A percentile compares a stretch with the other conserved stretches of the same genome.
phyloP scores from a whole-genome alignment of 164 flowering plant species.

The Annona squamosa region DNA sequence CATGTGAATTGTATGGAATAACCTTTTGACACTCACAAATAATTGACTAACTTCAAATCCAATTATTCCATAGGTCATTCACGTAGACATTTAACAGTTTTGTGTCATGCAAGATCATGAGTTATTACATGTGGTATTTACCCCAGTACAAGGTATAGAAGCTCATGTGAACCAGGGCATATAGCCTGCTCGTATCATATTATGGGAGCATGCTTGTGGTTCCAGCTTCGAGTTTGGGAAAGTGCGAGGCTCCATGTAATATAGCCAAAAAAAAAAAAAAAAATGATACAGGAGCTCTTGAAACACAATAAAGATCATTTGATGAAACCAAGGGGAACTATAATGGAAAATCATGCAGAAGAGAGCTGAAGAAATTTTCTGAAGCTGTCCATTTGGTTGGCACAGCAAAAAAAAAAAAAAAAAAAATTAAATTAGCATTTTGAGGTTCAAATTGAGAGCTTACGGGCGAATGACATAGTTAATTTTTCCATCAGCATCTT shows the following conservation, averaged over 20 bases:
- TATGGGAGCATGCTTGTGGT: no score
- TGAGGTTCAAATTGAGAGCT: slow-evolving; percentile 25
- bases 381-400: neutral
- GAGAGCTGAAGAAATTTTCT: neutral
- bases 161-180: no score
- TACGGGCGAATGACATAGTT: slow-evolving; percentile 95
- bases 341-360: neutral
- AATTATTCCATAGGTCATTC: neutral
- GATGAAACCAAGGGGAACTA: neutral
- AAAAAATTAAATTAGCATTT: neutral
- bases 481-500: slow-evolving; percentile 77
- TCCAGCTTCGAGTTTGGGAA: no score
- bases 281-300: no score
- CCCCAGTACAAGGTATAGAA: no score
- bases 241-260: no score
- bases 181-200: no score
- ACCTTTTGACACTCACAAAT: neutral
- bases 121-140: neutral
- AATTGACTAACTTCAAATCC: neutral
- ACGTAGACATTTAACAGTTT: neutral
- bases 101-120: neutral
- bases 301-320: no score
- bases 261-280: no score
- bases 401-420: neutral
- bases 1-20: neutral